Base-by-base conservation (phyloP, 257 asterid species). In the Petunia secreta region DNA sequence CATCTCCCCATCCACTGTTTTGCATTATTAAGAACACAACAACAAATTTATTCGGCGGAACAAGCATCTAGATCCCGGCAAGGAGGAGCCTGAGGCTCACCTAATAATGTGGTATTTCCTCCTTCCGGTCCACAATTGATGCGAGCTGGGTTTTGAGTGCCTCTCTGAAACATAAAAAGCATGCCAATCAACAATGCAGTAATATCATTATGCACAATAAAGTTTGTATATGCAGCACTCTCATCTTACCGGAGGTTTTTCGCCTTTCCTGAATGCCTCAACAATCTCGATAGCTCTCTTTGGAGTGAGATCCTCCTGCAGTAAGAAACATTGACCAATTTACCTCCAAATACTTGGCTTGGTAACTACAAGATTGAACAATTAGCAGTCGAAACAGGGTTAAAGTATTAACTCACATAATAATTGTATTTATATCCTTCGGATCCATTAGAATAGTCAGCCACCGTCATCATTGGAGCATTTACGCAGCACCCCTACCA, bases 381-480 rank as follows among this genome's bases (percentile, higher is more conserved):
- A 50, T 8, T 46, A 46, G 59, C 2, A 46, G 52, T 36, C 11
- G 36, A 73, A 52, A 36, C 63, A 73, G 36, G 62, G 52, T 36
- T 16, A 36, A 68, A 36, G 73, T 54, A 62, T 48, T 36, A 3
- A 87, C 99, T 86, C 81, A 94, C 99, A 80, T 80, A 96, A 83
- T 96, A 96, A 83, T 96, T 88, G 73, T 96, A 96, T 50, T 90
- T 83, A 80, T 92, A 96, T 83, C 97, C 98, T 87, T 94, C 98
- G 75, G 98, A 94, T 73, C 98, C 99, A 86, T 86, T 90, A 77
- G 99, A 96, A 85, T 94, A 96, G 89, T 96, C 98, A 13, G 97
- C 98, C 55, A 96, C 98, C 5, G 98, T 96, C 62, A 96, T 96
- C 98, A 94, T 96, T 46, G 98, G 98, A 77, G 99, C 99, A 90